These are phyloP conservation scores for Pythium apleroticum DNA, from an alignment of 352 stramenopile species.

Conservation along the genomic window DNA sequence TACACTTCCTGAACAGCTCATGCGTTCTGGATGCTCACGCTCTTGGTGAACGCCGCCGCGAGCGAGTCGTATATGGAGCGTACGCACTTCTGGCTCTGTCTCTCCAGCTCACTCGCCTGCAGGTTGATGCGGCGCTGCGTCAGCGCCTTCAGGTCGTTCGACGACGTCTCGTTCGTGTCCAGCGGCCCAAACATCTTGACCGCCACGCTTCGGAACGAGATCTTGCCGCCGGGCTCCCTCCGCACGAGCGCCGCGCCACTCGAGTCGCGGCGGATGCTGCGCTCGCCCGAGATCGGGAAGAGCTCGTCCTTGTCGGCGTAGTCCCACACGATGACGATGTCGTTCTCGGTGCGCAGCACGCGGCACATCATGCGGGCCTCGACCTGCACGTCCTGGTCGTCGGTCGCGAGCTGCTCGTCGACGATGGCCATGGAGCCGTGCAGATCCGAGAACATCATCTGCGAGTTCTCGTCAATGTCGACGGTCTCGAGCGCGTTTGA, in stretches of 20 bases:
- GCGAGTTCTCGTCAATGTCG: constrained; percentile 27
- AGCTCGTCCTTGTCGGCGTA: constrained; percentile 67
- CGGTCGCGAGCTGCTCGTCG: constrained; percentile 21
- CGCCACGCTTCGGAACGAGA: constrained; percentile 59
- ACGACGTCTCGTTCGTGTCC: constrained; percentile 27
- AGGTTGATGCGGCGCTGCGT: constrained; percentile 50
- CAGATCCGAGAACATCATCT: constrained; percentile 55
- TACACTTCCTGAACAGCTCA: not conserved
- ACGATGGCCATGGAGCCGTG: constrained; percentile 38
- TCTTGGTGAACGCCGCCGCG: constrained; percentile 15
- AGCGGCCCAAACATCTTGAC: constrained; percentile 60
- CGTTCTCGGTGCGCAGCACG: constrained; percentile 33
- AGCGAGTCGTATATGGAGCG: constrained; percentile 53
- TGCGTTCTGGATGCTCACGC: constrained; percentile 4
- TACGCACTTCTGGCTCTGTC: constrained; percentile 47
- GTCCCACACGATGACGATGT: constrained; percentile 57
- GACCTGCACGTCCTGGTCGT: constrained; percentile 40
- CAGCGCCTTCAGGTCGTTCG: constrained; percentile 33
- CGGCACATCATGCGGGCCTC: constrained; percentile 58
- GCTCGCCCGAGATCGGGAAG: constrained; percentile 32
- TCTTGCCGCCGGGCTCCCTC: constrained; percentile 38
- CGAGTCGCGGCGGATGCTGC: constrained; percentile 46
- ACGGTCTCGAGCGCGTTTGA: constrained; percentile 39
- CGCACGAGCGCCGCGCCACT: constrained; percentile 48
- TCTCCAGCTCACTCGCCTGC: constrained; percentile 53